Base-by-base conservation (phyloP, 352 stramenopile genomes). In the Globisporangium recalcitrans region DNA sequence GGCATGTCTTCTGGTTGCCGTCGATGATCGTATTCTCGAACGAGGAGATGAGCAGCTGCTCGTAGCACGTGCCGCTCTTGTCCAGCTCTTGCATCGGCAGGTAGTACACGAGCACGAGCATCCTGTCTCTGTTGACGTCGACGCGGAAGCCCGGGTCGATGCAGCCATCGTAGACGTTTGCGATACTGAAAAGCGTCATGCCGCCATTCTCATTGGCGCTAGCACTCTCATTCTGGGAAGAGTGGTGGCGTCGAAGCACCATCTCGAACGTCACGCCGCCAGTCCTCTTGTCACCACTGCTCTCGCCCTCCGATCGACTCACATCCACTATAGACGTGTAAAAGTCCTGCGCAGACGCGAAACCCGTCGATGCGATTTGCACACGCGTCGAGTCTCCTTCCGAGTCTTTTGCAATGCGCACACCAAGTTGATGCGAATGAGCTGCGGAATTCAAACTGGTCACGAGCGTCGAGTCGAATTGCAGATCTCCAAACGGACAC, bases 161-260 rank as follows among this genome's bases (percentile, higher is more conserved):
- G 52, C 85, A 94, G 9, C 70, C 72, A 51, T 87, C 68, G 36
- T 77, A 90, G 11, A 74, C 63, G 54, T 87, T 91, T 1, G 73
- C 65, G 34, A 94, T 87, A 24, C 73, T 83, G 53, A 94, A 88
- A 13, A 94, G 57, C 29, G 83, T 89, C 78, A 91, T 88, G 40
- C 65, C 80, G 32, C 67, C 80, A 16, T 8, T 3, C 24, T 53
- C 3, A 65, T 70, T 56, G 34, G 82, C 87, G 1, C 27, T 52
- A 19, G 1, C 32, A 7, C 31, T 48, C 40, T 21, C 62, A 21
- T 1, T 56, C 24, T n/a, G 9, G 21, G 34, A 42, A 16, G 34
- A 19, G n/a, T 62, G 34, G 2, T 71, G 79, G 7, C 72, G 67
- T 6, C 85, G 76, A 9, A 90, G 63, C 4, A 81, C 73, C 59